Conservation (phyloP, 352 stramenopile genomes). For the Pythium rhizo-oryzae region DNA sequence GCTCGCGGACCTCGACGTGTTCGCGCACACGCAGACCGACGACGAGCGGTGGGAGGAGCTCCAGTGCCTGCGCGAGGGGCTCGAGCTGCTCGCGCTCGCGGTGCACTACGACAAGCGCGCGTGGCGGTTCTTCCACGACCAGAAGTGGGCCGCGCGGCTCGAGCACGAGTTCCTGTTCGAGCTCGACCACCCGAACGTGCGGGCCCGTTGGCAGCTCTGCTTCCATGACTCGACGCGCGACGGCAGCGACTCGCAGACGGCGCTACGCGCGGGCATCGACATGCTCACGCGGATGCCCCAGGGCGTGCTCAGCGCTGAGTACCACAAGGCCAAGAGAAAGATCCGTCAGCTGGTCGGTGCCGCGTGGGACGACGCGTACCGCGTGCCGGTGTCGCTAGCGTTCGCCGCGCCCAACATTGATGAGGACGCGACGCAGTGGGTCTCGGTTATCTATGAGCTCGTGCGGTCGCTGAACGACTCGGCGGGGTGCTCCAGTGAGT, state of each 20-base stretch:
- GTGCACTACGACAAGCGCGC: constrained; percentile 6
- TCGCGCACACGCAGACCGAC: neutral
- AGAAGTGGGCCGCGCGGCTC: neutral
- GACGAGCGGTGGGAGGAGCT: constrained; percentile 17
- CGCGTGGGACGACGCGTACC: constrained; percentile 10
- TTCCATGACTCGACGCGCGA: neutral
- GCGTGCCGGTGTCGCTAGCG: constrained; percentile 5
- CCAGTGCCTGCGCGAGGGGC: constrained; percentile 3
- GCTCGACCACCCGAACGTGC: neutral
- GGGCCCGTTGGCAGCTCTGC: neutral
- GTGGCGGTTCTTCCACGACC: constrained; percentile 12
- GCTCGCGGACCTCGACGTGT: constrained; percentile 5
- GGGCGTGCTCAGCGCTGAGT: constrained; percentile 2
- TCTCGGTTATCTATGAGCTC: constrained; percentile 14
- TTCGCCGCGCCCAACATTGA: neutral
- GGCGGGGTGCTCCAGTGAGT: neutral
- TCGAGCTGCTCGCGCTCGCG: constrained; percentile 19
- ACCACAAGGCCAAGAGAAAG: neutral
- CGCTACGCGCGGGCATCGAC: constrained; percentile 3
- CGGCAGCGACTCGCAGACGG: constrained; percentile 4
- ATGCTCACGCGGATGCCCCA: constrained; percentile 9
- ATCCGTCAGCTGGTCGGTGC: neutral
- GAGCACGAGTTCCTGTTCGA: neutral
- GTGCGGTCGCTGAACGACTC: constrained; percentile 6
- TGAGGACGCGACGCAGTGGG: constrained; percentile 2